Evolutionary conservation across 108 stramenopile genomes (phyloP).

Genomic region (Hondaea fermentalgiana): DNA sequence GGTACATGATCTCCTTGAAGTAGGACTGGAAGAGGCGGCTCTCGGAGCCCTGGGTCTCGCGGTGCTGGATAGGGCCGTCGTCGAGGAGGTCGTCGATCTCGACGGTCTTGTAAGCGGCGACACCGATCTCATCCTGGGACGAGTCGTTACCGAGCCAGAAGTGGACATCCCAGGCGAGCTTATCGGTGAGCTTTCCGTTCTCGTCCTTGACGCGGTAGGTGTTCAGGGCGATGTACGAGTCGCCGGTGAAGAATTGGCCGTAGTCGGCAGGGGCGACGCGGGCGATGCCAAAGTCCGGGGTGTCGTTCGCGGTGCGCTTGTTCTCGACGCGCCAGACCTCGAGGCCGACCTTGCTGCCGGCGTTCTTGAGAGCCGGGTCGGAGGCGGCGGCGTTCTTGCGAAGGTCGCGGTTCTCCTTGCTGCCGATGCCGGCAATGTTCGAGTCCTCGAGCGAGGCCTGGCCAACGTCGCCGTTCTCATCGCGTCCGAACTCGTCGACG

Average conservation of each 20-base stretch:
- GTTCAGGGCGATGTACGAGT: conserved; percentile 71
- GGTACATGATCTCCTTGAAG: conserved; percentile 60
- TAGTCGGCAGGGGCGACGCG: conserved; percentile 45
- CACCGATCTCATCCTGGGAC: conserved; percentile 77
- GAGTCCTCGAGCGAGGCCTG: conserved; percentile 23
- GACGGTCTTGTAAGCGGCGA: conserved; percentile 80
- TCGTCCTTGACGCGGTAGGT: conserved; percentile 36
- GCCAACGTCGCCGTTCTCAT: conserved; percentile 15
- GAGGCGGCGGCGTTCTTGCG: conserved; percentile 3
- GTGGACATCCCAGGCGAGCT: conserved; percentile 56
- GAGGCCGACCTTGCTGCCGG: conserved; percentile 39
- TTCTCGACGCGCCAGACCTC: conserved; percentile 76
- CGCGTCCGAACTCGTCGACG: background rate
- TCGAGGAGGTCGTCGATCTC: conserved; percentile 79
- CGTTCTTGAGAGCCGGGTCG: conserved; percentile 1
- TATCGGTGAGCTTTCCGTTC: background rate
- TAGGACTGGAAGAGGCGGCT: conserved; percentile 49
- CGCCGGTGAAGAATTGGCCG: conserved; percentile 73
- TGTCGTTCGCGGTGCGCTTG: conserved; percentile 36
- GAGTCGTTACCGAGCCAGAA: conserved; percentile 76
- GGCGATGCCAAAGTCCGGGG: conserved; percentile 47
- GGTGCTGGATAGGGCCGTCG: conserved; percentile 71
- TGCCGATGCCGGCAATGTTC: background rate
- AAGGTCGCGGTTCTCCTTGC: background rate
- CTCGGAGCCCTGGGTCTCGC: conserved; percentile 74